These are phyloP conservation scores for Aureobasidium sp. DNA, from an alignment of 2,329 filamentous ascomycete species.

Conservation along the genomic window DNA sequence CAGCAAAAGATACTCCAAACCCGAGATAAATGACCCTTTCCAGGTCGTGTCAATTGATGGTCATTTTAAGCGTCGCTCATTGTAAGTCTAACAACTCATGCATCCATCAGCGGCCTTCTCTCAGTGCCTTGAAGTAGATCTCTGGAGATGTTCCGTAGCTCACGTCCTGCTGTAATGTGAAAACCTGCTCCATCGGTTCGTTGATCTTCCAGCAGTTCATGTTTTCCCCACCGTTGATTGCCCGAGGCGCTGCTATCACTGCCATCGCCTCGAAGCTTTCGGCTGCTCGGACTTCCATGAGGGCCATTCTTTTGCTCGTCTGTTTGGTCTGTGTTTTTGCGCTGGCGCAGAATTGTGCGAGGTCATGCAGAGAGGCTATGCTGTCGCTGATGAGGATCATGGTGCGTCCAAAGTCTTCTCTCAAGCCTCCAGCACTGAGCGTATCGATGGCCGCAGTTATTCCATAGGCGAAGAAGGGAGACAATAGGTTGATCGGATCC, in stretches of 20 bases:
- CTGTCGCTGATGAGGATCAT: not conserved
- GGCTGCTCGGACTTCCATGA: not conserved
- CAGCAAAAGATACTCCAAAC: not conserved
- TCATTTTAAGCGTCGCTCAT: not conserved
- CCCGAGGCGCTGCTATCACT: not conserved
- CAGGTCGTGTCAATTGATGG: not conserved
- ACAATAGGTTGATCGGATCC: constrained; percentile 12
- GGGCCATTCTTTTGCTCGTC: constrained; percentile 7
- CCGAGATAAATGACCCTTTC: not conserved
- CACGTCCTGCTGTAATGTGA: constrained; percentile 24
- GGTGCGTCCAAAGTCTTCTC: constrained; percentile 2
- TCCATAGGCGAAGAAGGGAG: constrained; percentile 48
- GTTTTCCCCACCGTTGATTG: not conserved
- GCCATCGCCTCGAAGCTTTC: not conserved
- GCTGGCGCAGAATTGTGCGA: constrained; percentile 8
- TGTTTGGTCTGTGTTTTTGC: constrained; percentile 3
- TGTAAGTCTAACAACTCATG: not conserved
- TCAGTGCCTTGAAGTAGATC: constrained; percentile 21
- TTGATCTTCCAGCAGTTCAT: constrained; percentile 23
- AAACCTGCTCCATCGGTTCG: constrained; percentile 24
- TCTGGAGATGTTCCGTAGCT: constrained; percentile 24
- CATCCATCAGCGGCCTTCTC: constrained; percentile 1
- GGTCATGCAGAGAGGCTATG: not conserved
- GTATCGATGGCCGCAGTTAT: not conserved
- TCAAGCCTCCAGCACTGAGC: constrained; percentile 27